These are phyloP conservation scores for Centaurea solstitialis DNA, from an alignment of 129 eudicot species.

Conservation along the genomic window DNA sequence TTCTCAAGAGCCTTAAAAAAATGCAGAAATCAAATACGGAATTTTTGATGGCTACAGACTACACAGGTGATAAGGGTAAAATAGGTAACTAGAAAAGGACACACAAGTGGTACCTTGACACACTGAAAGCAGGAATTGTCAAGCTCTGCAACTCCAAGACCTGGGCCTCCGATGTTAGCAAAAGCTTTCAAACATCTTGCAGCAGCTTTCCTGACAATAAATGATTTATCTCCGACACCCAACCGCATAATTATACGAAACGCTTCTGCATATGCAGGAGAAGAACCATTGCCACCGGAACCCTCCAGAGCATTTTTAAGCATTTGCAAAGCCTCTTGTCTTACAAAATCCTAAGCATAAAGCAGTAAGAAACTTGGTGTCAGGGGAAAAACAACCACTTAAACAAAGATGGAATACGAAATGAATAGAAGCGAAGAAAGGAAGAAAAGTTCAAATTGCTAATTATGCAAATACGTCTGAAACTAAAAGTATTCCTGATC, in stretches of 20 bases:
- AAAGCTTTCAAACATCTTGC: constrained; percentile 95
- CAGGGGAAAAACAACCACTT: constrained; percentile 13
- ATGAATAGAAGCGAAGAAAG: neutral
- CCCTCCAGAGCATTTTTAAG: constrained; percentile 92
- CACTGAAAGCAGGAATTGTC: constrained; percentile 73
- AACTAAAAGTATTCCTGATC: neutral
- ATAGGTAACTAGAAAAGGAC: constrained; percentile 13
- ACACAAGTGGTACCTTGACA: constrained; percentile 60
- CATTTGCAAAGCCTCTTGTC: constrained; percentile 94
- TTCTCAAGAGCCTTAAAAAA: constrained; percentile 81
- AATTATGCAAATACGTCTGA: neutral
- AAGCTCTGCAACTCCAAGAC: constrained; percentile 81
- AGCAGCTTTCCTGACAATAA: constrained; percentile 90
- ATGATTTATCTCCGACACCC: constrained; percentile 85
- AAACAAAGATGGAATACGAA: neutral
- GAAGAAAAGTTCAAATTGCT: constrained; percentile 3
- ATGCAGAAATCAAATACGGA: constrained; percentile 5
- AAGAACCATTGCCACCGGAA: constrained; percentile 74
- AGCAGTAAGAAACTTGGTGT: constrained; percentile 19
- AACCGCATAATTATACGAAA: constrained; percentile 67
- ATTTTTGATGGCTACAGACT: neutral
- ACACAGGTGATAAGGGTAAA: too few species aligned
- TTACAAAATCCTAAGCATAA: constrained; percentile 77
- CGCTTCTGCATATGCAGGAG: constrained; percentile 83
- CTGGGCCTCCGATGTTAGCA: constrained; percentile 94